A percentile compares a stretch with the other conserved stretches of the same genome.
Evolutionary conservation across 352 stramenopile species (phyloP).

Genomic region (Phytophthora fragariae): DNA sequence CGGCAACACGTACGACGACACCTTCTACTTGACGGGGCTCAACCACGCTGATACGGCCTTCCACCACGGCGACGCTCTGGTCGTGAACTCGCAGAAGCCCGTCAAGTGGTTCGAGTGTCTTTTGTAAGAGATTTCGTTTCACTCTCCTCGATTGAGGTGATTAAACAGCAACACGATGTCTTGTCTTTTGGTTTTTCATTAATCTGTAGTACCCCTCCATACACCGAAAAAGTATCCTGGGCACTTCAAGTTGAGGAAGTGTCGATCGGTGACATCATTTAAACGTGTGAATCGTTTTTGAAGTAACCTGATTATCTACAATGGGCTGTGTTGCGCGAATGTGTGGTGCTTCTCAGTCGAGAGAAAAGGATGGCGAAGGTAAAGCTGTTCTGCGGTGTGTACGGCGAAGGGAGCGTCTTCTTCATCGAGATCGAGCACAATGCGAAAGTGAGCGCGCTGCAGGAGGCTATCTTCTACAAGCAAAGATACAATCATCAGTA

Average conservation of each 20-base stretch:
- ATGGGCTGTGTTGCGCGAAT: too few species aligned
- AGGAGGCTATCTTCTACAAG: too few species aligned
- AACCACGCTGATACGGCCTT: constrained; percentile 54
- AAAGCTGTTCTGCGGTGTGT: too few species aligned
- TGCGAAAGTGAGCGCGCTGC: too few species aligned
- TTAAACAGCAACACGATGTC: neutral
- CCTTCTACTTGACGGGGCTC: constrained; percentile 42
- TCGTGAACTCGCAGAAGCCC: constrained; percentile 39
- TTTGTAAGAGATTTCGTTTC: constrained; percentile 2
- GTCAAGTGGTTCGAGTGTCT: constrained; percentile 51
- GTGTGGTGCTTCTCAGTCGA: too few species aligned
- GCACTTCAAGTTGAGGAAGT: neutral
- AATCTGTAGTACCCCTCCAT: neutral
- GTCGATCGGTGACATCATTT: too few species aligned
- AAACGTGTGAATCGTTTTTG: too few species aligned
- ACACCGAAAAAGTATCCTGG: neutral
- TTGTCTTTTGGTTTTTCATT: neutral
- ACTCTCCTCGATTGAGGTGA: neutral
- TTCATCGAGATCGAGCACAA: too few species aligned
- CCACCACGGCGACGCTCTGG: constrained; percentile 43
- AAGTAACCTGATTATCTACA: too few species aligned
- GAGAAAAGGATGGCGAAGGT: too few species aligned
- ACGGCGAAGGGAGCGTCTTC: too few species aligned
- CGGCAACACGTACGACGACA: constrained; percentile 25
- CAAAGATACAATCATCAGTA: too few species aligned